phyloP scores from a whole-genome alignment of 805 yeast species.

The Candida krabiensis region DNA sequence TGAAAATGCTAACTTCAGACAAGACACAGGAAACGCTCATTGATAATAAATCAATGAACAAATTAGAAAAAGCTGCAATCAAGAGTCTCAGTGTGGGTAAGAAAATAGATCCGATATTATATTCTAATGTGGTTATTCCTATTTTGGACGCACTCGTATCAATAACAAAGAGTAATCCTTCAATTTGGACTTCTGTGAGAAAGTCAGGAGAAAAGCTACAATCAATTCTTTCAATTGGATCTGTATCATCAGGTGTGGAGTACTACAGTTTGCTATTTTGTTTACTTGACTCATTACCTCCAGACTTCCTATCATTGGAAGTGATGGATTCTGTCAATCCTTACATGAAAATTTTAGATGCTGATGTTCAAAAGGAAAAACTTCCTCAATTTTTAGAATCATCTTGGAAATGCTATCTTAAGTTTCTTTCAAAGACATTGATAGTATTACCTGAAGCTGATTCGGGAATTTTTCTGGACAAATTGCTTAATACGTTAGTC shows the following conservation, averaged over 20 bases:
- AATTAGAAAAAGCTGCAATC: constrained; percentile 44
- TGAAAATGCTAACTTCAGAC: constrained; percentile 30
- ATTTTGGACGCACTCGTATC: constrained; percentile 48
- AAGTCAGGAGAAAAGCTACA: constrained; percentile 43
- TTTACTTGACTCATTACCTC: constrained; percentile 22
- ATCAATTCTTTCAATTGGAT: constrained; percentile 51
- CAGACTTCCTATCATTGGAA: constrained; percentile 15
- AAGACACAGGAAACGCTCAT: constrained; percentile 18
- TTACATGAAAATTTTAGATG: constrained; percentile 16
- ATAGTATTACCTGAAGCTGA: constrained; percentile 6
- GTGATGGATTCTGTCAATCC: constrained; percentile 8
- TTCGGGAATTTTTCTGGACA: constrained; percentile 5
- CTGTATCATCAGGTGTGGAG: constrained; percentile 49
- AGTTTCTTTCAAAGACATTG: constrained; percentile 8
- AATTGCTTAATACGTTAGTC: constrained; percentile 13
- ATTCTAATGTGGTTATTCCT: constrained; percentile 46
- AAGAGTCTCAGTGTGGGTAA: constrained; percentile 41
- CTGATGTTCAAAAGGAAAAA: constrained; percentile 26
- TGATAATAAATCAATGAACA: constrained; percentile 36
- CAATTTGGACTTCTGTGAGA: constrained; percentile 55
- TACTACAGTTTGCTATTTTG: constrained; percentile 40
- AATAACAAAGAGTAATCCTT: constrained; percentile 45
- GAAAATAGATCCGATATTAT: constrained; percentile 36
- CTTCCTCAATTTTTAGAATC: constrained; percentile 18
- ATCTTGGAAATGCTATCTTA: constrained; percentile 30